Evolutionary conservation across 345 rosid species (phyloP), one percentile per base, ranked within the genome.

Genomic region (Diplotaxis tenuifolia): DNA sequence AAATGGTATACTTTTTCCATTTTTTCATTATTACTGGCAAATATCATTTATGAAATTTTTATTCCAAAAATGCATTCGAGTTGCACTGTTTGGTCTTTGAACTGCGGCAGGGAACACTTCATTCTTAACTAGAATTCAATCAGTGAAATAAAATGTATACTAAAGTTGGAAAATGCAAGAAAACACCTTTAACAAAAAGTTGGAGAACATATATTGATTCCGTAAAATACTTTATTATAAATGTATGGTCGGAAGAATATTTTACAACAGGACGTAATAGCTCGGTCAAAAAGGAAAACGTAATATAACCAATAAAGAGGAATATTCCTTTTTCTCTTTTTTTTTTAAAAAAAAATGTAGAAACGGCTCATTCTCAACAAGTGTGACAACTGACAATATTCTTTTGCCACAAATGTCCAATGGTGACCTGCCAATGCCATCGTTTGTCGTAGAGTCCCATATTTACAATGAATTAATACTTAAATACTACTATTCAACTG

Each of bases 131-230:
- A 23, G 25, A 23, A 23, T 23, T 23, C 25, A 23, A 23, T 23
- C 25, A n/a, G 31, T 12, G 45, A 56, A 10, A 10, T 23, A 36
- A 4, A 32, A 18, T 9, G 9, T 18, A 1, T 10, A 18, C n/a
- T n/a, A 60, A 71, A 70, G 34, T 15, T 32, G 61, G 61, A 31
- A 49, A 31, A 71, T 60, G 49, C 31, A 58, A 14, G 45, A 56
- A 23, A 47, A 31, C 12, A 29, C 47, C 60, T 31, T 59, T 70
- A 19, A n/a, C 32, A 28, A 16, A 60, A 61, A 31, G 19, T 50
- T 4, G 53, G 61, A 50, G 68, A 62, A 63, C n/a, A n/a, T 72
- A 72, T 53, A 62, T 52, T 42, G 49, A 42, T 62, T 72, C 29
- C 53, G 2, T 0, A 18, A 22, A 34, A 52, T 32, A 10, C 8